Base-by-base conservation (phyloP, 805 yeast genomes). In the Candida xyloterini region DNA sequence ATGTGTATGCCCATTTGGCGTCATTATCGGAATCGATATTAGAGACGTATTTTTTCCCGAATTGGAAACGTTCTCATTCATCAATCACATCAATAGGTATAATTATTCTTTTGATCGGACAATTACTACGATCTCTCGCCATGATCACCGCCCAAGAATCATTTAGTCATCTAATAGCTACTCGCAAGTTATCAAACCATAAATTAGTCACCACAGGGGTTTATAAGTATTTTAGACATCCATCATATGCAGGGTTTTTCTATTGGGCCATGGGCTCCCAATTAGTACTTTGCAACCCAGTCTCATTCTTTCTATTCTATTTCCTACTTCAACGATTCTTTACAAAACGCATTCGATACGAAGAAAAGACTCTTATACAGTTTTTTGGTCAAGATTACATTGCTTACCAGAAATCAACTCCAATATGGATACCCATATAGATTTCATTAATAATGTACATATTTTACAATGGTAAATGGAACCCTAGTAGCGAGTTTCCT, bases 201-300 rank as follows among this genome's bases (percentile, higher is more conserved):
- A 62, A 50, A 8, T 67, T 93, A 30, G 81, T 93, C 10, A 86
- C 87, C 0, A 50, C 62, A 9, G 98, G 97, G 0, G 65, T 91
- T 3, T 93, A 91, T 60, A 42, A 68, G 1, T 47, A 62, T 18
- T 63, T 76, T 11, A 71, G 99, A 45, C 99, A 93, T 59, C 99
- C 99, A 6, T 81, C 95, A 33, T 93, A 93, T 62, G 73, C 79
- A 28, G 99, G 97, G 0, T 93, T 84, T 59, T 90, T 79, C 56
- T 79, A 88, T 77, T 93, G 98, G 97, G 91, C 95, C 10, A 49
- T 90, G 3, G 97, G 97, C 0, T 71, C 88, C 1, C 95, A 91
- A 57, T 16, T 93, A 32, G 48, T 82, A 44, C 61, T 91, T 42
- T 62, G 78, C 31, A 93, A 89, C 62, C 79, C 84, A 6, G 32